Evolutionary conservation across 2,329 filamentous ascomycete genomes (phyloP), one percentile per base, ranked within the genome.

Genomic region (Phialophora verrucosa): DNA sequence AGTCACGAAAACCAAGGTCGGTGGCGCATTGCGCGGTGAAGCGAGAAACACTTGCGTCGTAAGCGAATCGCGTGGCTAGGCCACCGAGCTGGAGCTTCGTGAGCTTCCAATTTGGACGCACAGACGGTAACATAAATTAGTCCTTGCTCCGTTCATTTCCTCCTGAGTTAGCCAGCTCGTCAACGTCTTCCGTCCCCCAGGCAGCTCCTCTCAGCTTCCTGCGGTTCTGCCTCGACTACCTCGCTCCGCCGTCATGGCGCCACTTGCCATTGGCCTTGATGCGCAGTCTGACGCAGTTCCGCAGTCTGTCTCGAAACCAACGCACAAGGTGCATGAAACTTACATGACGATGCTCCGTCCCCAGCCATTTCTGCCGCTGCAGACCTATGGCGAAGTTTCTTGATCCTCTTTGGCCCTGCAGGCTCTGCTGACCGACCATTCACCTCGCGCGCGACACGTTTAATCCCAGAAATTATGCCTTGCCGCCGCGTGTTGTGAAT

Each of bases 261-360:
- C 32, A 29, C 12, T 23, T 31, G 29, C 29, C 47, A 51, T 42
- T 53, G 49, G 44, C 25, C 4, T 53, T 29, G 59, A 25, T 38
- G 59, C 47, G 49, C 35, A 32, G 47, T 61, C 49, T 51, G 59
- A 61, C 49, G 59, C 59, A 61, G 31, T 47, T 38, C 59, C 44
- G 59, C 44, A 61, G 59, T 53, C 51, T 38, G 27, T 42, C 44
- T 23, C 59, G 25, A 10, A 10, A 10, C 44, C 64, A 66, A 66
- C 55, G 64, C 64, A 66, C 59, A 44, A 66, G 27, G 31, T 54
- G 51, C 58, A 49, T 59, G 25, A 42, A 27, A 64, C 47, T 32
- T 27, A 61, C 59, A 51, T 61, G 47, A 53, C 29, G 59, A 29
- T 51, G n/a, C 59, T 47, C 23, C 47, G n/a, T 44, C 20, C 55